Base-by-base conservation (phyloP, 768 basidiomycete genomes). In the Russula olivacea region DNA sequence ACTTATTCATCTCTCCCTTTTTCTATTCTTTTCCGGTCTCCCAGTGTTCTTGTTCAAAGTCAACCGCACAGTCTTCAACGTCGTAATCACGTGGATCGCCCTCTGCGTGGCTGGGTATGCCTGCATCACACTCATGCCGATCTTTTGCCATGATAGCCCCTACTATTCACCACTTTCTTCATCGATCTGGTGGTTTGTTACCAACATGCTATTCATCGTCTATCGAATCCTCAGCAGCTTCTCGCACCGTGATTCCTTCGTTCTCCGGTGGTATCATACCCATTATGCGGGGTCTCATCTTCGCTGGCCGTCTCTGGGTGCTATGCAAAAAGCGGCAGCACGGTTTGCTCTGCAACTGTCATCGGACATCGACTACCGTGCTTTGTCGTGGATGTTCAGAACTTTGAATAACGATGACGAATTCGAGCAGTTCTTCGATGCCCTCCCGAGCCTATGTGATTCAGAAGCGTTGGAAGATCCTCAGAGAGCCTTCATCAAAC, bases 1-100 rank as follows among this genome's bases (percentile, higher is more conserved):
- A 12, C 74, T 83, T 9, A 75, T 84, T 19, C 82, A 83, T 63
- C 70, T 79, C 5, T 79, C 81, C 2, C 72, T 82, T 17, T 75
- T 81, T 25, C 73, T 82, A 7, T 83, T 83, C 70, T 77, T 85
- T 68, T 74, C 78, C 38, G 78, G 80, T 45, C 73, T 84, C 34
- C 69, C 80, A 32, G 74, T 76, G 12, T 81, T 83, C 69, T 71
- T 82, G 34, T 71, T 70, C 60, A 70, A 75, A 6, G 69, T 70
- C 53, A 68, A 69, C 45, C 21, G 19, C 15, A 57, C 57, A 34
- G 56, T 69, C 30, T 45, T 45, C 43, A n/a, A 45, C 43, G 43
- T 21, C n/a, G 43, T 45, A 9, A 11, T 21, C 9, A 12, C 21
- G 10, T 47, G 45, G 45, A 7, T 47, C 0, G 45, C 11, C n/a